phyloP scores from a whole-genome alignment of 768 basidiomycete species.

The Tulasnella sp. region DNA sequence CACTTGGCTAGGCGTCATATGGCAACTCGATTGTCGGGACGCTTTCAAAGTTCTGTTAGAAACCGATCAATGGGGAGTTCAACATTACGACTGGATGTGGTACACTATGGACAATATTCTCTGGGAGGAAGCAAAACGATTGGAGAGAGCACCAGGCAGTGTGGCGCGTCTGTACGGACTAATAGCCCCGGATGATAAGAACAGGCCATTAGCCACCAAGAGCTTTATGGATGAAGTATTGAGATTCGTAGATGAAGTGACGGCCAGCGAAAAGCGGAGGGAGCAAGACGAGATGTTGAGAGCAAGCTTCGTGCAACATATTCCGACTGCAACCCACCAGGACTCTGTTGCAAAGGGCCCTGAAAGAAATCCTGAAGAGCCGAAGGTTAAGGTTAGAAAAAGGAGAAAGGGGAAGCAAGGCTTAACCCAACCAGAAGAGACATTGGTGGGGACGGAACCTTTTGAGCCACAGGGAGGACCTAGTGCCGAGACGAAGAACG shows the following conservation, averaged over 20 bases:
- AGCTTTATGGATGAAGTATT: background rate
- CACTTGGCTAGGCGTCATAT: background rate
- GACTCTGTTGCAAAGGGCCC: background rate
- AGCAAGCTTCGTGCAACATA: background rate
- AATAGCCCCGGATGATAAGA: background rate
- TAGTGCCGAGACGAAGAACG: background rate
- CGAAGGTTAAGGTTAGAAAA: background rate
- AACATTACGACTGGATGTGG: conserved; percentile 4
- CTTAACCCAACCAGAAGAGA: background rate
- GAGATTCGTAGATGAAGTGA: background rate
- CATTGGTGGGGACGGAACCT: background rate
- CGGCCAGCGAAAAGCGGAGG: background rate
- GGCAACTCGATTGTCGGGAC: background rate
- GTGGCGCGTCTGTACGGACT: background rate
- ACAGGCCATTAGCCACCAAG: background rate
- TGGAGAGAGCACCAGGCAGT: background rate
- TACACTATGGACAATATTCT: background rate
- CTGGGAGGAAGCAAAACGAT: background rate
- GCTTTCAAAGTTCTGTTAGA: background rate
- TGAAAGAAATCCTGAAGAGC: background rate
- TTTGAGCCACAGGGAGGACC: background rate
- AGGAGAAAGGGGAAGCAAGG: background rate
- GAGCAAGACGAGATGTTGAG: background rate
- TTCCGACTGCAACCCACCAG: background rate
- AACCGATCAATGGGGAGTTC: background rate